Evolutionary conservation across 257 asterid genomes (phyloP).

Genomic region (Primulina huaijiensis): DNA sequence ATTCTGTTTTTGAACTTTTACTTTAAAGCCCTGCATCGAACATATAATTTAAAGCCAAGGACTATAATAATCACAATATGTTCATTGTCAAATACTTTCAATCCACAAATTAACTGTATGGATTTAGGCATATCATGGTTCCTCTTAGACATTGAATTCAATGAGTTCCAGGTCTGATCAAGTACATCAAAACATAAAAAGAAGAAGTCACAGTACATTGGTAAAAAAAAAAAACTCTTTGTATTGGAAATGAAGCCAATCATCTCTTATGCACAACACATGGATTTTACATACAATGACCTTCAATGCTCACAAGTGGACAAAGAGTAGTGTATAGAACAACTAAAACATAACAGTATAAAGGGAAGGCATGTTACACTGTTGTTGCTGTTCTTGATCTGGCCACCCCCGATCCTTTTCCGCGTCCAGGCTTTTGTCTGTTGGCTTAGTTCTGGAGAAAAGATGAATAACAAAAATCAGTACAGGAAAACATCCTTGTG

Average conservation of each 20-base stretch:
- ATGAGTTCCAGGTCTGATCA: conserved; percentile 1
- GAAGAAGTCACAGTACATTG: background rate
- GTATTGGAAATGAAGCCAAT: background rate
- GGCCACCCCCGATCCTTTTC: conserved; percentile 93
- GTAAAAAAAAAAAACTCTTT: background rate
- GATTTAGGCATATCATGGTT: no score
- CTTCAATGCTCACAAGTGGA: no score
- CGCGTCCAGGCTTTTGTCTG: conserved; percentile 91
- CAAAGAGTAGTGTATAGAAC: conserved; percentile 11
- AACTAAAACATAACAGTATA: conserved; percentile 31
- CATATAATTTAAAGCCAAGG: background rate
- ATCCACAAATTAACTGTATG: background rate
- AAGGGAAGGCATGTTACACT: conserved; percentile 48
- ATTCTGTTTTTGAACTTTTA: conserved; percentile 91
- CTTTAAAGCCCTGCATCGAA: conserved; percentile 72
- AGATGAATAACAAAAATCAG: conserved; percentile 18
- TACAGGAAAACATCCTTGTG: conserved; percentile 1
- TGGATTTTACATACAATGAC: background rate
- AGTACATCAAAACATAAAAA: conserved; percentile 21
- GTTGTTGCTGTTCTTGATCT: conserved; percentile 97
- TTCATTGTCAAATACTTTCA: background rate
- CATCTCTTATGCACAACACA: background rate
- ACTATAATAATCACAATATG: background rate
- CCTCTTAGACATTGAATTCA: background rate
- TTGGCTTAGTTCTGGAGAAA: conserved; percentile 81